phyloP scores from a whole-genome alignment of 306 rosid species.

The Medicago arabica region DNA sequence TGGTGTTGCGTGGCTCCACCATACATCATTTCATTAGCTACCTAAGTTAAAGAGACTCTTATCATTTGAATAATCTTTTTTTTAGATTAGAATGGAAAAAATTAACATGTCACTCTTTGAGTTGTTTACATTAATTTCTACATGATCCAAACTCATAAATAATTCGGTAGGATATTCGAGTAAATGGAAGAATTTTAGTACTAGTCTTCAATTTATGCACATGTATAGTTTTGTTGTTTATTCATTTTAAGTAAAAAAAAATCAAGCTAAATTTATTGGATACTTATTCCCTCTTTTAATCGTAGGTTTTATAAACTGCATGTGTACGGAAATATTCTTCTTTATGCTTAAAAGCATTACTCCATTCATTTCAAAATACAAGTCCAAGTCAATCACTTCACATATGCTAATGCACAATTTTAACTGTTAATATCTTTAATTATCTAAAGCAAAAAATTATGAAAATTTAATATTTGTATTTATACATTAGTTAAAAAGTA shows the following conservation, averaged over 20 bases:
- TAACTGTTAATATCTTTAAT: too few relatives aligned
- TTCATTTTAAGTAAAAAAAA: neutral
- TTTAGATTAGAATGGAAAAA: neutral
- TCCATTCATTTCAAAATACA: too few relatives aligned
- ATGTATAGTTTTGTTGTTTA: neutral
- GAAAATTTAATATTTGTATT: too few relatives aligned
- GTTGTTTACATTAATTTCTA: neutral
- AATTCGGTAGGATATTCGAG: neutral
- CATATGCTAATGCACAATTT: too few relatives aligned
- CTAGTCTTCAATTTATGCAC: neutral
- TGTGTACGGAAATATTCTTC: neutral
- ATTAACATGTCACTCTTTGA: neutral
- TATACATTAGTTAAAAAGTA: too few relatives aligned
- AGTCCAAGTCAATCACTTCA: too few relatives aligned
- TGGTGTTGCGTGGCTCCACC: constrained; percentile 25
- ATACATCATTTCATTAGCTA: constrained; percentile 7
- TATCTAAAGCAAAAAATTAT: too few relatives aligned
- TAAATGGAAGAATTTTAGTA: neutral
- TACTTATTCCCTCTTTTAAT: neutral
- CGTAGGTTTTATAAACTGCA: neutral
- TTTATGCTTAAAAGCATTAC: neutral
- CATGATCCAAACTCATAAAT: neutral
- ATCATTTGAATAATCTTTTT: constrained; percentile 6
- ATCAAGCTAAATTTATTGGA: constrained; percentile 5
- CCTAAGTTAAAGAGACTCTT: too few relatives aligned